Conservation (phyloP, 176 grass and related monocot genomes). For the Themeda triandra region DNA sequence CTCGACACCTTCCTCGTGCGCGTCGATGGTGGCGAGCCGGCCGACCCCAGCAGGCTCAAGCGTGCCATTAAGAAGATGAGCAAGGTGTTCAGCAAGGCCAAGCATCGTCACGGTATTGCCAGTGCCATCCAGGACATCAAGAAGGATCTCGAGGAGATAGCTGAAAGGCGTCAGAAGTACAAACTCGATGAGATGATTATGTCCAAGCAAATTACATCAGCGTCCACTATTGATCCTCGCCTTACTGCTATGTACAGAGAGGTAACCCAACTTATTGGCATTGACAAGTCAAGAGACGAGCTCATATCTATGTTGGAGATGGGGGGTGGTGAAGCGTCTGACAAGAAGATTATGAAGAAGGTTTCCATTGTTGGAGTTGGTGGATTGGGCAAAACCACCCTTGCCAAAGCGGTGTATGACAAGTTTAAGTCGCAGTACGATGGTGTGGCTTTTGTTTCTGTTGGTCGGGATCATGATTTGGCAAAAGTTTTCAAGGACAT, state of each 20-base stretch:
- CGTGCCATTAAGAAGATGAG: too few relatives aligned
- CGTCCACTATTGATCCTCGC: neutral
- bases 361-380: too few relatives aligned
- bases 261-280: neutral
- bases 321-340: too few relatives aligned
- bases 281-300: neutral
- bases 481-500: too few relatives aligned
- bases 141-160: neutral
- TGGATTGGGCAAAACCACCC: too few relatives aligned
- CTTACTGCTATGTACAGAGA: neutral
- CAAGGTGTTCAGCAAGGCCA: neutral
- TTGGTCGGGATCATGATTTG: too few relatives aligned
- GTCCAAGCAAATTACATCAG: neutral
- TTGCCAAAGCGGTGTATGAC: too few relatives aligned
- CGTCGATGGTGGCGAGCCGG: too few relatives aligned
- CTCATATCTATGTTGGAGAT: neutral
- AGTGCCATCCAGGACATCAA: neutral
- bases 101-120: neutral
- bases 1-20: too few relatives aligned
- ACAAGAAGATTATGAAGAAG: neutral
- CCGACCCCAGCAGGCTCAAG: too few relatives aligned
- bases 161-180: neutral
- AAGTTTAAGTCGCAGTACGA: too few relatives aligned
- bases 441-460: too few relatives aligned
- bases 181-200: neutral